Evolutionary conservation across 257 asterid genomes (phyloP), one percentile per base, ranked within the genome.

Genomic region (Scutellaria minor): DNA sequence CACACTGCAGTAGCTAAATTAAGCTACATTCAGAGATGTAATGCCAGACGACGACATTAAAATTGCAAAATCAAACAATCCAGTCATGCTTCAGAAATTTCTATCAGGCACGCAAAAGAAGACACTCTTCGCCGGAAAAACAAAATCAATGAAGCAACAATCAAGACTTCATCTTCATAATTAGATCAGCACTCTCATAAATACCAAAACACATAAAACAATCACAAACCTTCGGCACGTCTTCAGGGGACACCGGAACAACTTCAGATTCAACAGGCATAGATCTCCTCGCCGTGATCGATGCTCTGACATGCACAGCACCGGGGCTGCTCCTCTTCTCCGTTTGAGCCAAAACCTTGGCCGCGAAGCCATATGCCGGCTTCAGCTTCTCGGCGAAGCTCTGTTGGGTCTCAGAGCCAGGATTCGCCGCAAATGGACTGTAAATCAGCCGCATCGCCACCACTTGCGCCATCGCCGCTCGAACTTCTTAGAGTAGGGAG

Each of bases 401-500:
- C 72, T 80, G 84, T 15, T 74, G 78, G 59, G 84, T 76, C 80
- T 86, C 93, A 56, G 89, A 74, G 78, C 50, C 71, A 70, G 82
- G 80, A 78, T 60, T 82, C 9, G 85, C 63, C 67, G 65, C 81
- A 75, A 89, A 80, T 13, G 97, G 76, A 40, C 83, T 79, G 37
- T 89, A 84, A 82, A 86, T 86, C 83, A 87, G 71, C 53, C 91
- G 87, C 76, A 92, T 85, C 54, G 96, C 91, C 87, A 85, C 94
- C 50, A 87, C 91, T 74, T 90, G 98, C 68, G 97, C 86, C 98
- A 90, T 90, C 63, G 31, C 69, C 55, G 46, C 52, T 57, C 13
- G 65, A 59, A 62, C 41, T 20, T 31, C 40, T 8, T 6, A 37
- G 64, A 75, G 42, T 6, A 14, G 9, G 24, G 57, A 77, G 51